Evolutionary conservation across 305 asterid species (phyloP), one percentile per base, ranked within the genome.

Genomic region (Fraxinus greggii): DNA sequence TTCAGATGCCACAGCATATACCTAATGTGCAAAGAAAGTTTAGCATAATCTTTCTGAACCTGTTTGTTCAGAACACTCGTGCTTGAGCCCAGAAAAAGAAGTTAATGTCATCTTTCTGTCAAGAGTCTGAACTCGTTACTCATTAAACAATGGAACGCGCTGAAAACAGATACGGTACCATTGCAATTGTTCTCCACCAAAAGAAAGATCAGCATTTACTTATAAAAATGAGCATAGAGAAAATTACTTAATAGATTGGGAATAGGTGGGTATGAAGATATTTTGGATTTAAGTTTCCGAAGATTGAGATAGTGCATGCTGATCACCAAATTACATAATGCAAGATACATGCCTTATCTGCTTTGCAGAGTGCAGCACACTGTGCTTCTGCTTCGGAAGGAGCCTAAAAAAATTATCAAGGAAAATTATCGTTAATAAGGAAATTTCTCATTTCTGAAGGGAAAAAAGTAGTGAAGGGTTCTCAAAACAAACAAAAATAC

Each of bases 341-440:
- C 74, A 77, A 61, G 48, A 86, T 75, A 75, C 84, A 54, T 89
- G 87, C 98, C 93, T 92, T 87, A 79, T 80, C 93, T 76, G 88
- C 76, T 88, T 88, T 92, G 90, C 98, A 96, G 84, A 96, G 97
- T 72, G 92, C 91, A 35, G 97, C 97, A 93, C 99, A 96, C 84
- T 94, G 92, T 69, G 99, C 98, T 89, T 94, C 99, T 78, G 99
- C 99, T 92, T 96, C 99, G 79, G 95, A 90, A 85, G 98, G 97
- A 88, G 99, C 99, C 98, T 95, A 80, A 33, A 40, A 35, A 84
- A 73, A 56, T 78, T 8, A 75, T 65, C 69, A 75, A 85, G 77
- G 29, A 83, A 81, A 69, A 77, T 69, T 54, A 76, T 56, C 80
- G 63, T 31, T 33, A 73, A 65, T 72, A 19, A 81, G 81, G 51